Conservation (phyloP, 1,139 yeast species). For the Debaryomyces coudertii region DNA sequence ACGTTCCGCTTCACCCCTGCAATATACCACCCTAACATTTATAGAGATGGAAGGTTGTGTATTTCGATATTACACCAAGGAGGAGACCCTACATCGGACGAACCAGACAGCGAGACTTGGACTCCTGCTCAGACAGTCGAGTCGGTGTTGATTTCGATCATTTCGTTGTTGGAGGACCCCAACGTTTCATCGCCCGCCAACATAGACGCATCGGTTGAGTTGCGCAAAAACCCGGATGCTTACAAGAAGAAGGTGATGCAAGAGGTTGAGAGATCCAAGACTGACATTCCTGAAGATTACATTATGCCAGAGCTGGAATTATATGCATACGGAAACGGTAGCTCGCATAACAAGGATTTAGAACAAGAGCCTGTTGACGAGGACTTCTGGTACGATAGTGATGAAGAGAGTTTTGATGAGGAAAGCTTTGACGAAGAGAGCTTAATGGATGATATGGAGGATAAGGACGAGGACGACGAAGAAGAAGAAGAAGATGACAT, state of each 20-base stretch:
- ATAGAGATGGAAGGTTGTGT: constrained; percentile 90
- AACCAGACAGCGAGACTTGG: constrained; percentile 94
- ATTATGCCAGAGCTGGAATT: constrained; percentile 70
- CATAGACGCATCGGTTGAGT: constrained; percentile 93
- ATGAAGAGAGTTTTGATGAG: constrained; percentile 35
- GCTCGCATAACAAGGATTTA: constrained; percentile 37
- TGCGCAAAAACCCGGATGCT: constrained; percentile 79
- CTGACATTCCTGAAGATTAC: constrained; percentile 84
- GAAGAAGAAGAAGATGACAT: constrained; percentile 55
- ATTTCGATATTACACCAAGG: constrained; percentile 89
- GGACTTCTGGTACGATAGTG: constrained; percentile 84
- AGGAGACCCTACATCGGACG: constrained; percentile 87
- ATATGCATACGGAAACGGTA: constrained; percentile 60
- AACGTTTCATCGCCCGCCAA: constrained; percentile 93
- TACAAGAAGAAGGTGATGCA: constrained; percentile 77
- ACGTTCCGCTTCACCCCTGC: constrained; percentile 92
- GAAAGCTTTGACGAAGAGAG: constrained; percentile 58
- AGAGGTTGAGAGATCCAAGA: constrained; percentile 83
- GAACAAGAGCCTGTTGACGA: constrained; percentile 77
- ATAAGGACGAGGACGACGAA: constrained; percentile 60
- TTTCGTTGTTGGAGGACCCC: constrained; percentile 90
- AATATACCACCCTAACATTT: constrained; percentile 92
- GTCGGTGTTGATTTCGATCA: constrained; percentile 83
- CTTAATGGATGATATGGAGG: constrained; percentile 55
- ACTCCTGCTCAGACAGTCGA: constrained; percentile 96